Evolutionary conservation across 2,329 filamentous ascomycete genomes (phyloP).

Genomic region (Epichloe elymi): DNA sequence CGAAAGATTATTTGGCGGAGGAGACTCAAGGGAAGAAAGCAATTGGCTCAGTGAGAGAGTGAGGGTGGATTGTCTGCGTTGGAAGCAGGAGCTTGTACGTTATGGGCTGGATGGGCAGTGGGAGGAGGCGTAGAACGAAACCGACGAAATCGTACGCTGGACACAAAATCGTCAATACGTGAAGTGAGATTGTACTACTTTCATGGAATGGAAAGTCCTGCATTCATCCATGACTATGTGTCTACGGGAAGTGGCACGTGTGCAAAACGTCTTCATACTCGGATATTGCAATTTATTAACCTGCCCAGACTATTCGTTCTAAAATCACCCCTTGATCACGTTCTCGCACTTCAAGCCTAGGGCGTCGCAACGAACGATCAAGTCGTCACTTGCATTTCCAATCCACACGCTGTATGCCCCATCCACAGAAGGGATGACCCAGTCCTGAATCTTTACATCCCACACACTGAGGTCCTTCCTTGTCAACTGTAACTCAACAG

Average conservation of each 20-base stretch:
- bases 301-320: too few relatives aligned
- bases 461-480: slow-evolving; percentile 62
- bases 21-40: slow-evolving; percentile 37
- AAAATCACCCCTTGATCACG: neutral
- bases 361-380: slow-evolving; percentile 17
- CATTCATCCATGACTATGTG: too few relatives aligned
- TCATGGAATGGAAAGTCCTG: too few relatives aligned
- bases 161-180: too few relatives aligned
- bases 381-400: slow-evolving; percentile 23
- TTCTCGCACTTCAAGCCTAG: slow-evolving; percentile 18
- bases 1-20: slow-evolving; percentile 39
- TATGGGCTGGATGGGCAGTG: too few relatives aligned
- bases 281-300: too few relatives aligned
- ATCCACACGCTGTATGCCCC: slow-evolving; percentile 27
- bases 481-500: slow-evolving; percentile 45
- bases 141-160: too few relatives aligned
- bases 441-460: slow-evolving; percentile 55
- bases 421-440: slow-evolving; percentile 35
- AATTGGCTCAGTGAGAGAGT: slow-evolving; percentile 20
- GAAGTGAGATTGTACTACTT: too few relatives aligned
- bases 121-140: too few relatives aligned
- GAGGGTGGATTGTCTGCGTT: neutral
- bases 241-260: too few relatives aligned
- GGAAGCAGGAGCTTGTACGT: neutral
- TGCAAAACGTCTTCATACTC: too few relatives aligned